phyloP scores from a whole-genome alignment of 768 basidiomycete species.

The Hygrophorus russula region DNA sequence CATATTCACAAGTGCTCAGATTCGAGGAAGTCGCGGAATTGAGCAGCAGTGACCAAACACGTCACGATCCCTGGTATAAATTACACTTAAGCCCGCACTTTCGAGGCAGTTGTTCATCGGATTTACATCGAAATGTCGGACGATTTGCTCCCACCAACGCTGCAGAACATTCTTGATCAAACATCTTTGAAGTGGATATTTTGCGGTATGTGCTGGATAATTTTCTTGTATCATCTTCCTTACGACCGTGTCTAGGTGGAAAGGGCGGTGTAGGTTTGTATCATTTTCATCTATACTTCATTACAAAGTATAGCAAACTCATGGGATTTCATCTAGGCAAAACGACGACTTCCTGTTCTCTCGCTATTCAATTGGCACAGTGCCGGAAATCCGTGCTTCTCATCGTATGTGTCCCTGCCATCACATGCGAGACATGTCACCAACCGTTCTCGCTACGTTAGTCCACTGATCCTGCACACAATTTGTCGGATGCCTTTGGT shows the following conservation, averaged over 20 bases:
- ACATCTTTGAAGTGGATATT: conserved; percentile 96
- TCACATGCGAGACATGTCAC: neutral
- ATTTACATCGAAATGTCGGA: conserved; percentile 33
- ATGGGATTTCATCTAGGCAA: conserved; percentile 48
- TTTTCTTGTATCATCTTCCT: conserved; percentile 4
- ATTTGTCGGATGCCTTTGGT: conserved; percentile 95
- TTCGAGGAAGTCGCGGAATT: too few relatives aligned
- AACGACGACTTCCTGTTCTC: conserved; percentile 94
- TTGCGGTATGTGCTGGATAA: conserved; percentile 55
- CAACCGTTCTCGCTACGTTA: conserved; percentile 17
- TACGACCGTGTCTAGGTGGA: conserved; percentile 50
- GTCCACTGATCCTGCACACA: conserved; percentile 99
- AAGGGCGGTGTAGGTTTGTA: conserved; percentile 94
- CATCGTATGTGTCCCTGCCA: conserved; percentile 50
- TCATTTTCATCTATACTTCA: neutral
- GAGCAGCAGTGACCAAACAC: neutral
- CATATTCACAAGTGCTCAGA: too few relatives aligned
- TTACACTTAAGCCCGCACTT: too few relatives aligned
- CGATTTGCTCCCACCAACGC: conserved; percentile 67
- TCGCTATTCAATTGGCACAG: conserved; percentile 92
- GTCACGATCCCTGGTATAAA: too few relatives aligned
- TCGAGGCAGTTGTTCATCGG: neutral
- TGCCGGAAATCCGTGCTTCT: conserved; percentile 91
- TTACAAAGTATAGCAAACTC: conserved; percentile 4
- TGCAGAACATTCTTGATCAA: conserved; percentile 94